Evolutionary conservation across 106 monocot species (phyloP).

Genomic region (Acanthochlamys bracteata): DNA sequence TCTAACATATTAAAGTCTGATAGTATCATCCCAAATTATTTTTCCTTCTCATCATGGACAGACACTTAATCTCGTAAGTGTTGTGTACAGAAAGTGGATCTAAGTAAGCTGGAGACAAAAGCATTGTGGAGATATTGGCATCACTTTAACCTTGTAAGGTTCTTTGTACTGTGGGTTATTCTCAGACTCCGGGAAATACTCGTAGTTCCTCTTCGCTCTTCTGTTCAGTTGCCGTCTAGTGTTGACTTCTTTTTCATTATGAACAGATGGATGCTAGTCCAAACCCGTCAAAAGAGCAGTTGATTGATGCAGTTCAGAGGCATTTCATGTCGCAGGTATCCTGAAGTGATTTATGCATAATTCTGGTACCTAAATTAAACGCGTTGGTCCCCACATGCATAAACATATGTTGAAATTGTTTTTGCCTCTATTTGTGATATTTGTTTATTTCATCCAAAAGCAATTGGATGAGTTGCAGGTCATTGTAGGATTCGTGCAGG

Average conservation of each 20-base stretch:
- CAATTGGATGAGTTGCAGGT: constrained; percentile 80
- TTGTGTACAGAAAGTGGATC: constrained; percentile 54
- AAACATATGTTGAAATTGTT: not conserved
- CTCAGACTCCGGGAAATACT: not conserved
- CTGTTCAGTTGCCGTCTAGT: not conserved
- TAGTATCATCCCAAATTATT: not conserved
- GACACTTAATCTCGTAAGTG: constrained; percentile 2
- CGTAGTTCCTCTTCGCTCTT: not conserved
- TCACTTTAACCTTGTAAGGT: constrained; percentile 72
- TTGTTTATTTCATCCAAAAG: constrained; percentile 17
- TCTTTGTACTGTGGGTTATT: not conserved
- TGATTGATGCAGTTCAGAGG: constrained; percentile 69
- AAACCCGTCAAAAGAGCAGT: constrained; percentile 81
- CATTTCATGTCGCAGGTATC: constrained; percentile 75
- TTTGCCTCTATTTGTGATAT: not conserved
- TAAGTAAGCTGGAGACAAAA: constrained; percentile 73
- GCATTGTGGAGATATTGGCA: constrained; percentile 73
- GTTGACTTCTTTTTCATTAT: not conserved
- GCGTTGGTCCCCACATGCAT: no score
- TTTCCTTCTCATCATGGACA: not conserved
- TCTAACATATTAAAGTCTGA: not conserved
- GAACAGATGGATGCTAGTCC: constrained; percentile 39
- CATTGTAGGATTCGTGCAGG: constrained; percentile 50
- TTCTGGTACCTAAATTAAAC: not conserved
- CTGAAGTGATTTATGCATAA: not conserved